Conservation (phyloP, 148 eudicot genomes). For the Amaranthus hypochondriacus region DNA sequence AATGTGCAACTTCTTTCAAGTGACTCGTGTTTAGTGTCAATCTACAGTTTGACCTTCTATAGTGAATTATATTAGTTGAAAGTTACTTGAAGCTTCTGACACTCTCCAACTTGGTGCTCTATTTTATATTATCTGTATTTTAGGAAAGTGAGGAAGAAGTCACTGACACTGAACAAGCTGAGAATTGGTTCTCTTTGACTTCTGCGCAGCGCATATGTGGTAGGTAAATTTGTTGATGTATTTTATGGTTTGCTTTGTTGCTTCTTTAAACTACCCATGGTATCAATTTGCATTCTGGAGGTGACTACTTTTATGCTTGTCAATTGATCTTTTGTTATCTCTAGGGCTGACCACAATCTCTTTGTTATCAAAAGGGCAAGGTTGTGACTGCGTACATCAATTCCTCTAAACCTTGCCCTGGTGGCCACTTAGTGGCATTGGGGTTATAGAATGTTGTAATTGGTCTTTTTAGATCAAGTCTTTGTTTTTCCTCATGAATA, state of each 20-base stretch:
- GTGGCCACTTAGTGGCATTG: no score
- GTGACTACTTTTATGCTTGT: no score
- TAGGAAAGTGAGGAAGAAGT: constrained; percentile 99
- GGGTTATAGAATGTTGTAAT: no score
- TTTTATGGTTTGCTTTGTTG: neutral
- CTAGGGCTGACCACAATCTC: no score
- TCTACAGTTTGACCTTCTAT: neutral
- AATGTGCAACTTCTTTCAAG: neutral
- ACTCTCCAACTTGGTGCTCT: neutral
- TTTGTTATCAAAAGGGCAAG: no score
- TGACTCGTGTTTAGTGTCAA: neutral
- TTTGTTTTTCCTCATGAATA: no score
- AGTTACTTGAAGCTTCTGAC: constrained; percentile 5
- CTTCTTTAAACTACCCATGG: neutral
- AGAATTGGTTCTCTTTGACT: constrained; percentile 98
- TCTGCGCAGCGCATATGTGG: constrained; percentile 98
- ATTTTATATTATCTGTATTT: constrained; percentile 10
- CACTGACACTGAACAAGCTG: constrained; percentile 97
- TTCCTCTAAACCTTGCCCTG: no score
- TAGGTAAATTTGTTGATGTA: constrained; percentile 27
- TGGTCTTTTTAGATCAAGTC: no score
- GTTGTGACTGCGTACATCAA: no score
- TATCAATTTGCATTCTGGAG: no score
- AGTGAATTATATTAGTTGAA: neutral
- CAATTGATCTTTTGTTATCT: no score